A percentile compares a stretch with the other conserved stretches of the same genome.
Conservation (phyloP, 1,139 yeast genomes). For the Martiniozyma asiatica region DNA sequence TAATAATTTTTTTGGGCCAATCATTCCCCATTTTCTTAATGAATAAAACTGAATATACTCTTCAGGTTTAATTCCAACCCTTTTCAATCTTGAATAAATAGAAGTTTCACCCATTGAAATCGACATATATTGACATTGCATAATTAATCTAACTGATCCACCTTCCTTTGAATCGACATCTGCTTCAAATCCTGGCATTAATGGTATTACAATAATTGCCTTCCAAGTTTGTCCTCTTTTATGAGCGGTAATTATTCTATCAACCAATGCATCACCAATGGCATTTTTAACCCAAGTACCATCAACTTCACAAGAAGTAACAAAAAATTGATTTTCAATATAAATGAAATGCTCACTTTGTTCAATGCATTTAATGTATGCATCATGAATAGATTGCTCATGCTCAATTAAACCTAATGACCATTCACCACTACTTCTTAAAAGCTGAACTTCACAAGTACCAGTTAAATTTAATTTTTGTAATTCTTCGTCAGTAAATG, state of each 20-base stretch:
- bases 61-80: constrained; percentile 69
- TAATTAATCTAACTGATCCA: constrained; percentile 83
- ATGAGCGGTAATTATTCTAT: constrained; percentile 82
- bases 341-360: constrained; percentile 87
- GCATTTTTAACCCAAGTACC: constrained; percentile 78
- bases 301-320: constrained; percentile 79
- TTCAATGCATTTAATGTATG: constrained; percentile 82
- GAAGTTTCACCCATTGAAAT: constrained; percentile 89
- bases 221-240: constrained; percentile 72
- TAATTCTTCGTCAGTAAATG: constrained; percentile 63
- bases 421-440: constrained; percentile 89
- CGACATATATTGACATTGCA: constrained; percentile 93
- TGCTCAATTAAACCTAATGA: constrained; percentile 76
- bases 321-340: constrained; percentile 78
- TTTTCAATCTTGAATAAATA: constrained; percentile 69
- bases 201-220: constrained; percentile 81
- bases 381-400: constrained; percentile 87
- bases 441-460: constrained; percentile 81
- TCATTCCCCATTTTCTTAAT: constrained; percentile 87
- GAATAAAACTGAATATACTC: constrained; percentile 89
- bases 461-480: constrained; percentile 56
- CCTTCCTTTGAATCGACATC: constrained; percentile 93
- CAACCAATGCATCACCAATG: constrained; percentile 94
- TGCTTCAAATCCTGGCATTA: constrained; percentile 96
- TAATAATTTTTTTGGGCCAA: constrained; percentile 63